Evolutionary conservation across 2,329 filamentous ascomycete species (phyloP).

Genomic region (Sclerotinia sclerotiorum): DNA sequence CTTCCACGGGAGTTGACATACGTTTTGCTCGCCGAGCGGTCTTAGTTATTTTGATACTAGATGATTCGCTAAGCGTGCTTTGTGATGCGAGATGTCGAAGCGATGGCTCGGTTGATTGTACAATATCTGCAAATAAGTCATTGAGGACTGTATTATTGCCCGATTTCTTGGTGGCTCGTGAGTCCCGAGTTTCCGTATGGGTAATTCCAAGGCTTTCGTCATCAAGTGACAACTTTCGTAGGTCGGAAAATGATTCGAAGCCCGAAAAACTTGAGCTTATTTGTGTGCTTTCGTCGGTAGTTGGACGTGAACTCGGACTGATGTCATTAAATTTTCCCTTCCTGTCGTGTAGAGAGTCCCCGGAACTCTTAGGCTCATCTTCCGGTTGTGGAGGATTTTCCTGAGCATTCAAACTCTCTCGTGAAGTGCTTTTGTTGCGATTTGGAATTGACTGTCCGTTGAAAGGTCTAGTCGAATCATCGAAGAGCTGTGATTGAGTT

Average conservation of each 20-base stretch:
- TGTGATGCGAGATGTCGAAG: constrained; percentile 30
- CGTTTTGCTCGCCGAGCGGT: neutral
- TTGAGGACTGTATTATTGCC: constrained; percentile 16
- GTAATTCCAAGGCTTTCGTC: neutral
- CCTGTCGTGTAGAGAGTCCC: neutral
- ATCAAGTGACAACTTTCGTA: neutral
- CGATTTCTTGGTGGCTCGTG: neutral
- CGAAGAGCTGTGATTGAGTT: neutral
- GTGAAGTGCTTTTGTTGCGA: neutral
- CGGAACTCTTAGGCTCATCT: neutral
- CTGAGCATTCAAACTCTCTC: neutral
- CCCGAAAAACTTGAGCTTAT: neutral
- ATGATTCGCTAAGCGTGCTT: neutral
- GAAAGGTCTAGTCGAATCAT: no score
- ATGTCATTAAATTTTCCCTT: neutral
- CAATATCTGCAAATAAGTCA: constrained; percentile 25
- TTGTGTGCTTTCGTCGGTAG: neutral
- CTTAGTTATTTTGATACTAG: neutral
- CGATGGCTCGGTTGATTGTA: constrained; percentile 27
- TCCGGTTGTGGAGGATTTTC: neutral
- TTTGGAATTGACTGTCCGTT: neutral
- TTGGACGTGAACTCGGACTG: no score
- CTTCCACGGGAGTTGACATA: constrained; percentile 26
- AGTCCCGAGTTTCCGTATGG: neutral
- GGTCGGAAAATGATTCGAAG: neutral